Evolutionary conservation across 257 asterid genomes (phyloP), one percentile per base, ranked within the genome.

Genomic region (Primulina huaijiensis): DNA sequence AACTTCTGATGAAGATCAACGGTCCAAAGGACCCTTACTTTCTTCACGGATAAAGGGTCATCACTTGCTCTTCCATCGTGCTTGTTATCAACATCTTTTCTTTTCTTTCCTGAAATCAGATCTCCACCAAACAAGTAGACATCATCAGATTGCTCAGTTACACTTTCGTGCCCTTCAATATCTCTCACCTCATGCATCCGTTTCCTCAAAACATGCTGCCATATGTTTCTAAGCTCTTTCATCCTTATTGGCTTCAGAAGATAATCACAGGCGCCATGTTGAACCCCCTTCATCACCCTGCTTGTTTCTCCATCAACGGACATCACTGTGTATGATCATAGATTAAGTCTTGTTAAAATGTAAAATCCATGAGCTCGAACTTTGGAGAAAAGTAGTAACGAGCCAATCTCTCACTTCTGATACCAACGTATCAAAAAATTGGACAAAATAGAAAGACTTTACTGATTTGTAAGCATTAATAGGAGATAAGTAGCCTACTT

Each of bases 241-340:
- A 82, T 79, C 57, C 92, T 74, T 70, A 92, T 83, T 0, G 97
- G 97, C 80, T 92, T 92, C 0, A 87, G 82, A 35, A 92, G 96
- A 76, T 87, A 92, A 72, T 87, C 96, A 17, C 98, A 92, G 0
- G 98, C 98, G 0, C 98, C 95, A 7, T 85, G 88, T 65, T 83
- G 88, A 35, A 92, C 88, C 10, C 89, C 95, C 78, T 88, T 92
- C 98, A 87, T 86, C 76, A 89, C 95, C 78, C 85, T 74, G 75
- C 92, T 86, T 6, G 92, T 85, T 65, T 88, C 92, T 63, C 94
- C 95, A 65, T 89, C 94, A 8, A 81, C 89, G 14, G 92, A 89
- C 96, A 86, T 92, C 92, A 92, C 96, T 91, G 83, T 37, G 61
- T 38, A 61, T 40, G 67, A 35, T 40, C 37, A 2, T 27, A 3